Percentiles rank a stretch among this genome's conserved stretches.
Conservation (phyloP, 345 rosid genomes). For the Jatropha curcas region DNA sequence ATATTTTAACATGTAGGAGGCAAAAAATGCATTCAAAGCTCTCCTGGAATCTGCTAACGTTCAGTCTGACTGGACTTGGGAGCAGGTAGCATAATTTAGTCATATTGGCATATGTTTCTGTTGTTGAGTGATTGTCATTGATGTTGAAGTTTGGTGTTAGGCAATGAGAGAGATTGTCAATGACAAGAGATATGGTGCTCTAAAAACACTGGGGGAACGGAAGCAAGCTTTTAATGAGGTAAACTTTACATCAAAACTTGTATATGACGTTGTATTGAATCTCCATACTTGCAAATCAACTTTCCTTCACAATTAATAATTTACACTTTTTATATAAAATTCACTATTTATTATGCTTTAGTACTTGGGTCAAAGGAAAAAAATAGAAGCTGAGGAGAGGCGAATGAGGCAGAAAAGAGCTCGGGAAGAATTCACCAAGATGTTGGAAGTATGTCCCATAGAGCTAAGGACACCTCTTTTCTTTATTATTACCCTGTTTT, state of each 20-base stretch:
- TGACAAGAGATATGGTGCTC: constrained; percentile 86
- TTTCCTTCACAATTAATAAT: neutral
- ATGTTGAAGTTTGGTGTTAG: constrained; percentile 43
- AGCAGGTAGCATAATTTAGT: constrained; percentile 62
- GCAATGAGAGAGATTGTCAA: constrained; percentile 80
- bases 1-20: constrained; percentile 55
- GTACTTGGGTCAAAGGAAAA: constrained; percentile 97
- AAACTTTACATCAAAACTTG: constrained; percentile 18
- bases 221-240: constrained; percentile 99
- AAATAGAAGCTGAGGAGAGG: constrained; percentile 94
- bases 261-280: constrained; percentile 2
- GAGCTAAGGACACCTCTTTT: constrained; percentile 8
- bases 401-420: constrained; percentile 95
- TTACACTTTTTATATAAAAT: constrained; percentile 5
- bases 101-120: constrained; percentile 7
- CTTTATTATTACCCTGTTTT: neutral
- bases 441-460: constrained; percentile 77
- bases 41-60: constrained; percentile 86
- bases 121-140: constrained; percentile 18
- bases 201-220: constrained; percentile 92
- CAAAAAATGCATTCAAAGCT: constrained; percentile 94
- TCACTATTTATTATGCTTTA: constrained; percentile 20
- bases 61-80: constrained; percentile 98
- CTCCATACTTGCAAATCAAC: constrained; percentile 16
- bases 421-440: constrained; percentile 80